phyloP scores from a whole-genome alignment of 768 basidiomycete species.

The Panellus pusillus region DNA sequence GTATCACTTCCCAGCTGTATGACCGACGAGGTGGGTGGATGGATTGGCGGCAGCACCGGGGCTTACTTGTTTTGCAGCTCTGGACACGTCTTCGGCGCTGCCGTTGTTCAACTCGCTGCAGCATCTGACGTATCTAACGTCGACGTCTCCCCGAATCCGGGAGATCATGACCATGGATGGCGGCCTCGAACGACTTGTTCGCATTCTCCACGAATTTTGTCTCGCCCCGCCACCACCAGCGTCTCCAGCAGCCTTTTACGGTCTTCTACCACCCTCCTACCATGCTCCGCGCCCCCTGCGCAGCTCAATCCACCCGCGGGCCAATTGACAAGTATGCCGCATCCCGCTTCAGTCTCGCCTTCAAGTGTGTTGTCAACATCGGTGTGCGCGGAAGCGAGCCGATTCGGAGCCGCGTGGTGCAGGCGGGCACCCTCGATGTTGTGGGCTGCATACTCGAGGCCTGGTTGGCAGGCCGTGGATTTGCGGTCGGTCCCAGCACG shows the following conservation, averaged over 20 bases:
- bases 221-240: conserved; percentile 80
- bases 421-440: conserved; percentile 90
- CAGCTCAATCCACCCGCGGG: conserved; percentile 60
- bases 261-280: conserved; percentile 65
- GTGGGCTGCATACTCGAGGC: conserved; percentile 93
- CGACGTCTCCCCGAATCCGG: conserved; percentile 94
- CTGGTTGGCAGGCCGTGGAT: conserved; percentile 87
- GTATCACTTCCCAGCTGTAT: conserved; percentile 92
- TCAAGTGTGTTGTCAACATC: conserved; percentile 96
- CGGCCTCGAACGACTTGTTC: conserved; percentile 92
- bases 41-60: background rate
- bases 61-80: conserved; percentile 31
- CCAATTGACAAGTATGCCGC: conserved; percentile 78
- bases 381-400: conserved; percentile 94
- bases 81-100: conserved; percentile 56
- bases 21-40: conserved; percentile 80
- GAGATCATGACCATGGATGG: conserved; percentile 99
- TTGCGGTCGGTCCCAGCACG: conserved; percentile 79
- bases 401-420: conserved; percentile 88
- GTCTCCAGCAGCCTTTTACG: conserved; percentile 73
- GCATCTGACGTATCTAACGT: conserved; percentile 94
- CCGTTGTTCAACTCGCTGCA: conserved; percentile 92
- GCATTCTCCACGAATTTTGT: conserved; percentile 88
- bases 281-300: conserved; percentile 56
- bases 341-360: conserved; percentile 88